phyloP scores from a whole-genome alignment of 2,329 filamentous ascomycete genomes.

The Scedosporium apiospermum region DNA sequence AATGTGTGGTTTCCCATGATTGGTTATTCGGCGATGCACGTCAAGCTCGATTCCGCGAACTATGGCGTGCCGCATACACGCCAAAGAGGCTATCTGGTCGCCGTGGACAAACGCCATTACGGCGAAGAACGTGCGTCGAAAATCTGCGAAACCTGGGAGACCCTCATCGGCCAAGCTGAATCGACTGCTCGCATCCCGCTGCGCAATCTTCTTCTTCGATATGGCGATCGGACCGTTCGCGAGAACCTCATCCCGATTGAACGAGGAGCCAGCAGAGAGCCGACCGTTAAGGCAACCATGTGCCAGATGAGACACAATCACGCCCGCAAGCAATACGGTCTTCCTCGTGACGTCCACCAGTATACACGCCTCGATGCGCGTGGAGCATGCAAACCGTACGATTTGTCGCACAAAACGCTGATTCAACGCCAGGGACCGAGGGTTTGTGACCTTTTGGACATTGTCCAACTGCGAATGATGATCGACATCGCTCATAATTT shows the following conservation, averaged over 20 bases:
- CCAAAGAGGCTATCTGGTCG: slow-evolving; percentile 48
- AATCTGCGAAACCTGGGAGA: slow-evolving; percentile 31
- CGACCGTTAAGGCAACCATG: slow-evolving; percentile 38
- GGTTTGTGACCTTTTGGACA: slow-evolving; percentile 58
- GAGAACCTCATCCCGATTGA: slow-evolving; percentile 39
- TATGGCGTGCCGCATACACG: slow-evolving; percentile 67
- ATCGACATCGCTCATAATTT: slow-evolving; percentile 32
- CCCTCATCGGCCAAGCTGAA: slow-evolving; percentile 25
- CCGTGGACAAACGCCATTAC: slow-evolving; percentile 33
- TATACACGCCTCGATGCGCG: slow-evolving; percentile 51
- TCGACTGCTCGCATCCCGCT: slow-evolving; percentile 53
- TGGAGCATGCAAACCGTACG: slow-evolving; percentile 38
- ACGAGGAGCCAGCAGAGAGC: slow-evolving; percentile 12
- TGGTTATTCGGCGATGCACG: slow-evolving; percentile 43
- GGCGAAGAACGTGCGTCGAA: slow-evolving; percentile 12
- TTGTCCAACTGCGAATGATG: slow-evolving; percentile 38
- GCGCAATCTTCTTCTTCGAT: slow-evolving; percentile 48
- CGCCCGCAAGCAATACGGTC: slow-evolving; percentile 35
- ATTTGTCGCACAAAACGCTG: slow-evolving; percentile 44
- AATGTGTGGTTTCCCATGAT: slow-evolving; percentile 27
- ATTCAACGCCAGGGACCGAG: slow-evolving; percentile 43
- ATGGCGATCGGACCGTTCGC: slow-evolving; percentile 44
- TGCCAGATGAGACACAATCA: slow-evolving; percentile 52
- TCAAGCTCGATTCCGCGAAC: slow-evolving; percentile 56
- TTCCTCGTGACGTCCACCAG: slow-evolving; percentile 43